These are phyloP conservation scores for Fusarium robinianum DNA, from an alignment of 2,329 filamentous ascomycete genomes.

Conservation along the genomic window DNA sequence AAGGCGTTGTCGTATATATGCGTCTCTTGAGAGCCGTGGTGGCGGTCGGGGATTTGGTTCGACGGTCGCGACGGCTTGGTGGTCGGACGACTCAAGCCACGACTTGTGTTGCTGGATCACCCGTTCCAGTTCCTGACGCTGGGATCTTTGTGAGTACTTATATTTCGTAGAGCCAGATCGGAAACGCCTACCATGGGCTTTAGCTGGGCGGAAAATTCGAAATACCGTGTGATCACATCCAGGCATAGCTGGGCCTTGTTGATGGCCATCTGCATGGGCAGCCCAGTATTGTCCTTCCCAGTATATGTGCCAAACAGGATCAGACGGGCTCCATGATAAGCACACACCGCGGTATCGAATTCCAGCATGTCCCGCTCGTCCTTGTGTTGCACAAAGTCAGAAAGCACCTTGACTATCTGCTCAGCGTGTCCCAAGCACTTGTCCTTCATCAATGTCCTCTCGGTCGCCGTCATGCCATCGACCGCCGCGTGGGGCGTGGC, in stretches of 20 bases:
- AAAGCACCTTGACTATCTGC: conserved; percentile 42
- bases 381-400: conserved; percentile 42
- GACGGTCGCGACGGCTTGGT: conserved; percentile 17
- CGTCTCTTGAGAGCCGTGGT: conserved; percentile 28
- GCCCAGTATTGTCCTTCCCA: conserved; percentile 30
- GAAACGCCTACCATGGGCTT: conserved; percentile 29
- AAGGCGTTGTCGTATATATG: conserved; percentile 38
- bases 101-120: conserved; percentile 32
- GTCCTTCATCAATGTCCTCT: conserved; percentile 33
- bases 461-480: conserved; percentile 36
- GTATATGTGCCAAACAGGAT: conserved; percentile 42
- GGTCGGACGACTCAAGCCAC: conserved; percentile 33
- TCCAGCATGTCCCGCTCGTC: conserved; percentile 41
- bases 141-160: neutral
- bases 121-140: conserved; percentile 37
- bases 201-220: conserved; percentile 35
- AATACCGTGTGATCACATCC: conserved; percentile 36
- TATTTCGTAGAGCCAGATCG: fast-evolving
- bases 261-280: conserved; percentile 37
- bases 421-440: conserved; percentile 46
- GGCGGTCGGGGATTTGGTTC: conserved; percentile 13
- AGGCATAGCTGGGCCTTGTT: conserved; percentile 33
- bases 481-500: conserved; percentile 42
- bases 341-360: conserved; percentile 49
- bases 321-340: conserved; percentile 47